Evolutionary conservation across 179 eudicot species (phyloP), one percentile per base, ranked within the genome.

Genomic region (Nepenthes alata): DNA sequence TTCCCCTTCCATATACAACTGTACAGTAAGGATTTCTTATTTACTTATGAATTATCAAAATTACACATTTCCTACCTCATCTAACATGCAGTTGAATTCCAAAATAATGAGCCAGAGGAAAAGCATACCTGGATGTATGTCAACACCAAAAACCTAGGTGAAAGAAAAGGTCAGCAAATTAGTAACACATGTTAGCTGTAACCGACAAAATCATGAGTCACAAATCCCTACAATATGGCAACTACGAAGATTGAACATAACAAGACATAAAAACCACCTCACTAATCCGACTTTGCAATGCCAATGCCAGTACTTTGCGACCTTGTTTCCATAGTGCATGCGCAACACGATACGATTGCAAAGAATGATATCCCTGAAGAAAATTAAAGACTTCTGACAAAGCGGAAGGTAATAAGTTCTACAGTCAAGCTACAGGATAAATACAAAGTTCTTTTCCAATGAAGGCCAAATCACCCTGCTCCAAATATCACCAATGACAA

Each of bases 261-360:
- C 5, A 3, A 11, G 10, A 47, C 8, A 6, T 9, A 44, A 34
- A 47, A 25, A 61, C 45, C 60, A 83, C 85, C 88, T 83, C 88
- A 72, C 88, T 83, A 45, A 83, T 72, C 59, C 88, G 81, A 57
- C 88, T 83, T 74, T 83, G 88, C 55, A 83, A 63, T 57, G 85
- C 83, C 70, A 78, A 61, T 56, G 88, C 88, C 74, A 83, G 74
- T 36, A 80, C 73, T 61, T 50, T 75, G 71, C 81, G 79, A 11
- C 83, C 88, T 71, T 77, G 75, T 54, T 72, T 77, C 88, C 88
- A 83, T 57, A 83, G 63, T n/a, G 79, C 66, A 67, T 83, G 85
- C 2, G 88, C 85, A 37, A 83, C 68, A 37, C 88, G 78, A 72
- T 83, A 67, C 41, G 85, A 69, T 83, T 83, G 85, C 65, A 83